Evolutionary conservation across 75 land plant genomes (phyloP).

Genomic region (Chamaecyparis obtusa): DNA sequence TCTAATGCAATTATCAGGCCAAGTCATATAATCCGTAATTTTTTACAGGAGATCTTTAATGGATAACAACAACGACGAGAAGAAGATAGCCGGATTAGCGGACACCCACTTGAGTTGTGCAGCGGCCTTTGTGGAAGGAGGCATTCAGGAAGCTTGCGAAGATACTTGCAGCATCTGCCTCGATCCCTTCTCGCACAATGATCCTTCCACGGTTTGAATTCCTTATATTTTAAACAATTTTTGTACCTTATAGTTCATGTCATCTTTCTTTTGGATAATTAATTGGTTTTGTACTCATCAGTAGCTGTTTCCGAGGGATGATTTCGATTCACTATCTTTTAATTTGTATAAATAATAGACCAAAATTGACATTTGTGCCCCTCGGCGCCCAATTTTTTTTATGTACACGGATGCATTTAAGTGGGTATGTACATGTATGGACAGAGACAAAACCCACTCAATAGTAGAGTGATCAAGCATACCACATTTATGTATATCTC

Average conservation of each 20-base stretch:
- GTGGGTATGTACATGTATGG: background rate
- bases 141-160: constrained; percentile 90
- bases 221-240: background rate
- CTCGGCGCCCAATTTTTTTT: background rate
- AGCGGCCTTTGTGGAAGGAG: constrained; percentile 96
- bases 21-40: background rate
- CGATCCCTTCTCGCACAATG: constrained; percentile 75
- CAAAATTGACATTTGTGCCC: background rate
- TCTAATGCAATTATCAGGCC: background rate
- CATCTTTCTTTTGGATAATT: background rate
- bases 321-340: background rate
- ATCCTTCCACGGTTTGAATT: constrained; percentile 76
- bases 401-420: background rate
- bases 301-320: background rate
- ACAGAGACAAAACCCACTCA: background rate
- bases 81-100: background rate
- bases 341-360: background rate
- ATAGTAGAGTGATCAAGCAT: background rate
- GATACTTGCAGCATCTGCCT: constrained; percentile 97
- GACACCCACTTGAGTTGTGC: constrained; percentile 58
- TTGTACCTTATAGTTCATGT: background rate
- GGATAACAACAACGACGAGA: background rate
- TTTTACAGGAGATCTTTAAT: background rate
- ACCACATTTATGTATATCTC: background rate
- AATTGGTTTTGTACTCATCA: background rate